Base-by-base conservation (phyloP, 495 filamentous ascomycete genomes). In the Aspergillus ostianus region DNA sequence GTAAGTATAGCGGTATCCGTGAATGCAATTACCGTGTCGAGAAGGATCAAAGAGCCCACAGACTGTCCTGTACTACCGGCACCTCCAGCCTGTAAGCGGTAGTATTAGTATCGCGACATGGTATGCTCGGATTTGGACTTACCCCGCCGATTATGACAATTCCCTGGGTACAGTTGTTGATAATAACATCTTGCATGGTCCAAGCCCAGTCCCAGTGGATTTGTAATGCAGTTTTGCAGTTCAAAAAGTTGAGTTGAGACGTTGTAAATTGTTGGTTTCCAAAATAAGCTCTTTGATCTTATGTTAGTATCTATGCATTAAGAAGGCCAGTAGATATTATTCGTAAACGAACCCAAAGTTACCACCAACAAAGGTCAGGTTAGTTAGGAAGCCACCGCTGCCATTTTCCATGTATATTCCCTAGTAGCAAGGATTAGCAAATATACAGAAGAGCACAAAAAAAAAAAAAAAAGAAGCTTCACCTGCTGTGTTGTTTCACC, bases 41-140 rank as follows among this genome's bases (percentile, higher is more conserved):
- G 69, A 6, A 94, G 71, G 23, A 91, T 70, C n/a, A 91, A 75
- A 0, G 87, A 87, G 13, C 87, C 86, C 20, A 88, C 85, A 7
- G 73, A 74, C 62, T 87, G 85, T 2, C 65, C 62, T 1, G 51
- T 66, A 27, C 68, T 63, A 6, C 32, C 1, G 0, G 56, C 7
- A 0, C 66, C 68, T 15, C 68, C 62, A 32, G 64, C 64, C 64
- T 70, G 47, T 15, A 21, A 29, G 4, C 17, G 6, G 44, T 61
- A 26, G 45, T 41, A 19, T 7, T 41, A 18, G 18, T 36, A 30
- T 51, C 19, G 18, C 41, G 36, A 19, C 17, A 51, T 55, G n/a
- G 13, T 4, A 26, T 47, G n/a, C 19, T 27, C 23, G 50, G 21
- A 26, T 26, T 9, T 47, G 32, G 4, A 51, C 60, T 36, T 59